phyloP scores from a whole-genome alignment of 2,329 filamentous ascomycete genomes.

The Akanthomyces dipterigenus region DNA sequence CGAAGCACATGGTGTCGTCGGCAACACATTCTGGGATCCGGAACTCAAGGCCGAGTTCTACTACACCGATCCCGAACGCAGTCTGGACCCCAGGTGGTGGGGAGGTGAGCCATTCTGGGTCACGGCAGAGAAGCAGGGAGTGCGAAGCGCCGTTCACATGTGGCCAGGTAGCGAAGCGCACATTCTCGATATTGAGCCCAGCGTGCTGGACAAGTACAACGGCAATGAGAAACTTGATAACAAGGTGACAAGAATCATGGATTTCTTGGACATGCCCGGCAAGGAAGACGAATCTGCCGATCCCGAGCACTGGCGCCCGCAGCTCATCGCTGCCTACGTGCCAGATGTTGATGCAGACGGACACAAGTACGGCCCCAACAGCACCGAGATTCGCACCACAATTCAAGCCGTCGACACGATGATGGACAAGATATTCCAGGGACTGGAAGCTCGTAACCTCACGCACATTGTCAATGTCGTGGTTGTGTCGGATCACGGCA shows the following conservation, averaged over 20 bases:
- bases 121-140: constrained; percentile 76
- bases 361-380: constrained; percentile 87
- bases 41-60: constrained; percentile 71
- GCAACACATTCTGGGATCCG: constrained; percentile 93
- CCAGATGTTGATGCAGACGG: constrained; percentile 86
- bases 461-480: constrained; percentile 88
- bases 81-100: constrained; percentile 90
- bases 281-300: constrained; percentile 49
- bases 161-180: constrained; percentile 95
- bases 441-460: constrained; percentile 74
- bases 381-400: constrained; percentile 76
- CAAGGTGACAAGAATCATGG: constrained; percentile 74
- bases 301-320: constrained; percentile 59
- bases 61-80: constrained; percentile 70
- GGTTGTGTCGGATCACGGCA: constrained; percentile 95
- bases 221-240: constrained; percentile 63
- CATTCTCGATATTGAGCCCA: constrained; percentile 66
- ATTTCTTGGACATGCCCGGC: constrained; percentile 79
- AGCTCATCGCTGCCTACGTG: constrained; percentile 90
- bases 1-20: constrained; percentile 86
- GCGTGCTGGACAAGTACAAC: constrained; percentile 79
- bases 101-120: constrained; percentile 89
- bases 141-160: constrained; percentile 87
- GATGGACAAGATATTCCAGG: constrained; percentile 68
- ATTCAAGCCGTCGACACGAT: constrained; percentile 77